phyloP scores from a whole-genome alignment of 805 yeast species.

The Lipomyces yamadae region DNA sequence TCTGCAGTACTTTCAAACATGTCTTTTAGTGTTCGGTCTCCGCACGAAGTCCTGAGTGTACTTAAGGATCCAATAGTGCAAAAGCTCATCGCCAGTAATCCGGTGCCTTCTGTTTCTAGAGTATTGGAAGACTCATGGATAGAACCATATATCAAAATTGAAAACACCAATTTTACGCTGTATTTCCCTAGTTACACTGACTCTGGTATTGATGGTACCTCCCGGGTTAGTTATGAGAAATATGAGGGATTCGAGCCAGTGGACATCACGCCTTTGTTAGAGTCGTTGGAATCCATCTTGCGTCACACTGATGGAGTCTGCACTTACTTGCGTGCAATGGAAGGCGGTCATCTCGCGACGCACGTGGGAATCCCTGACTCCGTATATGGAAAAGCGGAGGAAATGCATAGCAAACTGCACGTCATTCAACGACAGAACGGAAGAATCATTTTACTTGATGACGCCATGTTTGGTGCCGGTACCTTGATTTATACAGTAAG shows the following conservation, averaged over 20 bases:
- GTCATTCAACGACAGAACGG: not conserved
- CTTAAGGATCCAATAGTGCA: not conserved
- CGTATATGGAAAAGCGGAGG: not conserved
- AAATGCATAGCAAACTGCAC: not conserved
- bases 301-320: not conserved
- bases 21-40: not conserved
- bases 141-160: not conserved
- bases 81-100: not conserved
- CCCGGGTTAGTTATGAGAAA: not conserved
- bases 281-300: not conserved
- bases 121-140: not conserved
- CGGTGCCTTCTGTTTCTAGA: not conserved
- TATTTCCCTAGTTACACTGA: not conserved
- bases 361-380: not conserved
- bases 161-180: slow-evolving; percentile 2
- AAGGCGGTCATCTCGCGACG: not conserved
- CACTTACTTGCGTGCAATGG: not conserved
- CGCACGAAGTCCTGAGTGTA: slow-evolving; percentile 1
- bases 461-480: not conserved
- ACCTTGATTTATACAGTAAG: not conserved
- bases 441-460: slow-evolving; percentile 1
- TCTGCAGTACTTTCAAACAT: not conserved
- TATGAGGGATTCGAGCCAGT: not conserved
- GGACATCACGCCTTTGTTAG: not conserved
- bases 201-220: not conserved